Percentiles rank a stretch among this genome's conserved stretches.
phyloP scores from a whole-genome alignment of 345 rosid genomes.

The Moringa oleifera region DNA sequence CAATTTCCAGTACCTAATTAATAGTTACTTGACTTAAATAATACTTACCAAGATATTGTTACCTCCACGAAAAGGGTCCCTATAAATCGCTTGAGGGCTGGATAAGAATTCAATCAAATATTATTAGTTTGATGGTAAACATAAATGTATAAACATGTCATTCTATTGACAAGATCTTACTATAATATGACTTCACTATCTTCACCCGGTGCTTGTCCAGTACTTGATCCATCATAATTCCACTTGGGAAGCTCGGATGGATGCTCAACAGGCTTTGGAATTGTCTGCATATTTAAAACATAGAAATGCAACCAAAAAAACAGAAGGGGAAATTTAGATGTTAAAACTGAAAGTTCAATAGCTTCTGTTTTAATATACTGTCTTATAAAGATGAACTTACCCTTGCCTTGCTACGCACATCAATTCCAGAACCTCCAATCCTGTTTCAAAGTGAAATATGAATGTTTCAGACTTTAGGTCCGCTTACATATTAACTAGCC shows the following conservation, averaged over 20 bases:
- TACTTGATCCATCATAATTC: conserved; percentile 99
- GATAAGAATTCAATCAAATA: conserved; percentile 15
- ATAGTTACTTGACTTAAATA: conserved; percentile 1
- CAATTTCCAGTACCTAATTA: background rate
- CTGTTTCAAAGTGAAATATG: conserved; percentile 32
- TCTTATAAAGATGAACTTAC: conserved; percentile 32
- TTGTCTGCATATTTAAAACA: conserved; percentile 41
- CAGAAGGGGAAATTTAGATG: conserved; percentile 7
- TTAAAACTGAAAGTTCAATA: conserved; percentile 4
- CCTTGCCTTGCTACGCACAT: conserved; percentile 92
- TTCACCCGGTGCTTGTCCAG: conserved; percentile 96
- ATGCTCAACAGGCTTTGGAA: conserved; percentile 76
- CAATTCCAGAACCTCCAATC: conserved; percentile 93
- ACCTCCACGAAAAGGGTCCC: conserved; percentile 97
- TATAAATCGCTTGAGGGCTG: conserved; percentile 96
- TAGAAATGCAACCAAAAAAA: background rate
- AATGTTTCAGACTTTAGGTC: background rate
- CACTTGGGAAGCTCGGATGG: conserved; percentile 98
- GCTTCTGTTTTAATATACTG: conserved; percentile 5
- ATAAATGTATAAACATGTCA: background rate
- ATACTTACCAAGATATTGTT: conserved; percentile 86
- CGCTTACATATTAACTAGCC: background rate
- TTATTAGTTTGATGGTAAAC: conserved; percentile 5
- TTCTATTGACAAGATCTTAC: conserved; percentile 42
- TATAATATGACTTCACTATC: conserved; percentile 97